Evolutionary conservation across 345 rosid species (phyloP), one percentile per base, ranked within the genome.

Genomic region (Pugionium dolabratum): DNA sequence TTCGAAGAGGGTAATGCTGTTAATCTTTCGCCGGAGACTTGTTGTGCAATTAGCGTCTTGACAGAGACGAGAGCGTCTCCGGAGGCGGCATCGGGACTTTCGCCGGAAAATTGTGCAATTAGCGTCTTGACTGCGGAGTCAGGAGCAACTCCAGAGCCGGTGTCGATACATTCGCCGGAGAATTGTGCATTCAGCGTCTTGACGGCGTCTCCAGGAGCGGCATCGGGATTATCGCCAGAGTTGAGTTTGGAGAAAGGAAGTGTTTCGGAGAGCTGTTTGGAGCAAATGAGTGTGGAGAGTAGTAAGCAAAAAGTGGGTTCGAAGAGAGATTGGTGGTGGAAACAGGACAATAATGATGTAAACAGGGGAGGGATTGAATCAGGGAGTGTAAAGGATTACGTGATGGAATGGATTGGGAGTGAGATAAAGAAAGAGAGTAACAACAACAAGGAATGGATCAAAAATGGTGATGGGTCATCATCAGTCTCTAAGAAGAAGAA

Each of bases 341-440:
- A 88, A 70, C 92, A 88, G 72, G 89, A 85, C 64, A 80, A 72
- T 57, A 53, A 67, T 60, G 52, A 63, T 53, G 86, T 78, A 62
- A 70, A 56, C 49, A 54, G 62, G 61, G 86, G 78, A 29, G 86
- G 76, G 25, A 63, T 77, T 32, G 90, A 80, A 54, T 76, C 90
- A n/a, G 94, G 88, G 30, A 76, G 84, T 59, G 84, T 85, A 37
- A 88, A 88, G 59, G 95, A 88, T 69, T 88, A 88, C 35, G 89
- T 85, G 32, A 81, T 82, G 89, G 91, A 88, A 46, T 88, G 91
- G 95, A 88, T 84, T 73, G 95, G 91, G 34, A 82, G 78, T 56
- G 91, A 85, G 78, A 85, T 88, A 57, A 85, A 79, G 54, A 88
- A 84, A 74, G 95, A 85, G 54, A 81, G 80, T 9, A 77, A 71